A percentile compares a stretch with the other conserved stretches of the same genome.
Evolutionary conservation across 139 green algal species (phyloP).

Genomic region (Eudorina sp.): DNA sequence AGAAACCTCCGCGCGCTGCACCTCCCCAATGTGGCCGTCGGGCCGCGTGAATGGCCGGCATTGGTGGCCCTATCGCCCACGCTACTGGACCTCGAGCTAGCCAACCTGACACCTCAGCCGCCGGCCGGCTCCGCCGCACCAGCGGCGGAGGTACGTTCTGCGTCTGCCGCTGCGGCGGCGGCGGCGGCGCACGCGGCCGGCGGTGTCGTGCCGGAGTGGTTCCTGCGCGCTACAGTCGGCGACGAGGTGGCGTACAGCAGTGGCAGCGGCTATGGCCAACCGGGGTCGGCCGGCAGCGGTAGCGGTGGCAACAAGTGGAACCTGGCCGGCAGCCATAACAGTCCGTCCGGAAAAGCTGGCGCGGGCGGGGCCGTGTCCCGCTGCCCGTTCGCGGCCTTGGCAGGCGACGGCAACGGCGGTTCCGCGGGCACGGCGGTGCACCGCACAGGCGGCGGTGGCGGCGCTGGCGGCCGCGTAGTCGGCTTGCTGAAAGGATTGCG

Average conservation of each 20-base stretch:
- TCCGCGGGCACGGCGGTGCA: not conserved
- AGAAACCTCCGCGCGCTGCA: not conserved
- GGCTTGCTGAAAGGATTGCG: not conserved
- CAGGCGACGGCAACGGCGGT: not conserved
- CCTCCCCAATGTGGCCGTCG: not conserved
- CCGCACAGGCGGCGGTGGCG: not conserved
- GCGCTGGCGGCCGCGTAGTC: not conserved
- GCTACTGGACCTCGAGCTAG: conserved; percentile 23
- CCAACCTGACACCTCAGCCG: not conserved
- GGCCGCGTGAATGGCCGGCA: not conserved
- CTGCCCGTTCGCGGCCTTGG: not conserved
- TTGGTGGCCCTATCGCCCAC: not conserved
- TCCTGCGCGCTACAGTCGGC: not conserved
- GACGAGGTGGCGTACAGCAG: not conserved
- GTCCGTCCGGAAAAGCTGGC: not conserved
- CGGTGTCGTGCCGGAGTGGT: conserved; percentile 36
- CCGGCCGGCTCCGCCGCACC: not conserved
- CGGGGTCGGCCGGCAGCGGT: not conserved
- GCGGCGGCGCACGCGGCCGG: not conserved
- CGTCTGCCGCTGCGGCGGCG: not conserved
- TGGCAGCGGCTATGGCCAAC: not conserved
- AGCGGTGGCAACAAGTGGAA: not conserved
- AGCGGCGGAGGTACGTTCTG: not conserved
- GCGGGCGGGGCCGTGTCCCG: not conserved
- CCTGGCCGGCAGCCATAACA: not conserved